These are phyloP conservation scores for Fagus sylvatica DNA, from an alignment of 306 rosid genomes.

Conservation along the genomic window DNA sequence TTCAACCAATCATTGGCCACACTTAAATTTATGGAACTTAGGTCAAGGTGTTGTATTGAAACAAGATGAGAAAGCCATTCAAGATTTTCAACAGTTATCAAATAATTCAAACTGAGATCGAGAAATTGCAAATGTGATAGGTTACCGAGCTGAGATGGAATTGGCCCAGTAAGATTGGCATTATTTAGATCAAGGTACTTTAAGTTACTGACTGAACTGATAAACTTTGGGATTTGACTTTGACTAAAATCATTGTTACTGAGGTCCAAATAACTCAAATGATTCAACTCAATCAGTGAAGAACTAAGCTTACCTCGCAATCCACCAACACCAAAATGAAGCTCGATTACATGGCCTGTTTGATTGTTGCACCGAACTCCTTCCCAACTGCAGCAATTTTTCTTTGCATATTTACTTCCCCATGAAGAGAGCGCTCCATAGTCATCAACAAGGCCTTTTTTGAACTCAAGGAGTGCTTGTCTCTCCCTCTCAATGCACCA, in stretches of 20 bases:
- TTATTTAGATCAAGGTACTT: neutral
- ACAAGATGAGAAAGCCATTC: too few species aligned
- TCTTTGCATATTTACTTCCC: neutral
- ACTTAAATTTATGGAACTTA: rapidly evolving
- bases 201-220: neutral
- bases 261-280: conserved; percentile 10
- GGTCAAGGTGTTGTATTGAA: too few species aligned
- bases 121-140: conserved; percentile 1
- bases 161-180: neutral
- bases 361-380: conserved; percentile 19
- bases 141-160: conserved; percentile 7
- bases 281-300: neutral
- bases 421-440: conserved; percentile 3
- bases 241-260: neutral
- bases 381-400: conserved; percentile 30
- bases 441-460: conserved; percentile 6
- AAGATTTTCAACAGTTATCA: neutral
- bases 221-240: neutral
- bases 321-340: conserved; percentile 20
- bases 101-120: neutral
- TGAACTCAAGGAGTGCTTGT: conserved; percentile 1
- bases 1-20: too few species aligned
- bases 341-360: conserved; percentile 11
- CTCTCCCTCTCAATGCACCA: conserved; percentile 16
- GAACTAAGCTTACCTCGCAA: neutral